Evolutionary conservation across 805 yeast species (phyloP).

Genomic region (Kluyveromyces aestuarii): DNA sequence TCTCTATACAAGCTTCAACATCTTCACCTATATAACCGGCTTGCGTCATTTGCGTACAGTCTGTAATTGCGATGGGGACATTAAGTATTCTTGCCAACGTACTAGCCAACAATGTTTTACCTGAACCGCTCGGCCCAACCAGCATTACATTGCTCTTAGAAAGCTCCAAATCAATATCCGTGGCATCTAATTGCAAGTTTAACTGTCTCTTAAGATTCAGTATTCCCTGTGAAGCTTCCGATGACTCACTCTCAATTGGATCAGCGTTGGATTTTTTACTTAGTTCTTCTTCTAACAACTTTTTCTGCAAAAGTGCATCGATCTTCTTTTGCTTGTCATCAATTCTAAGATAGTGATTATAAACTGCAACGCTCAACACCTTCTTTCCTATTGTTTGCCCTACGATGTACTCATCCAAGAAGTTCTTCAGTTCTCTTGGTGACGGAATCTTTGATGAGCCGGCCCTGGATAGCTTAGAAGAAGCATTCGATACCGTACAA

Average conservation of each 20-base stretch:
- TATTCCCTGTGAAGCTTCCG: constrained; percentile 27
- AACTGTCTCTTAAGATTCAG: constrained; percentile 24
- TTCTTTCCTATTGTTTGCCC: constrained; percentile 50
- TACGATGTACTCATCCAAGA: constrained; percentile 42
- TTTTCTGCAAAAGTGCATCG: constrained; percentile 21
- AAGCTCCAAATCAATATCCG: constrained; percentile 36
- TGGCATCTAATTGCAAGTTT: constrained; percentile 14
- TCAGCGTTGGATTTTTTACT: constrained; percentile 22
- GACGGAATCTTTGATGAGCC: constrained; percentile 31
- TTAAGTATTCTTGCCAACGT: constrained; percentile 43
- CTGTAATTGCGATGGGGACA: constrained; percentile 51
- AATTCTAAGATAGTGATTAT: constrained; percentile 45
- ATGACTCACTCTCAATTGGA: constrained; percentile 12
- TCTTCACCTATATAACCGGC: constrained; percentile 63
- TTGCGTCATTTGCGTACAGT: constrained; percentile 54
- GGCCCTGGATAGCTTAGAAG: background rate
- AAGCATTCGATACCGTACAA: background rate
- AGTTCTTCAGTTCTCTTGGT: constrained; percentile 37
- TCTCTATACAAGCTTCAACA: constrained; percentile 47
- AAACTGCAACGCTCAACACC: constrained; percentile 53
- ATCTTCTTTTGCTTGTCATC: constrained; percentile 32
- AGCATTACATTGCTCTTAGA: constrained; percentile 48
- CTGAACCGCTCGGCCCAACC: constrained; percentile 56
- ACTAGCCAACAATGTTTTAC: constrained; percentile 49
- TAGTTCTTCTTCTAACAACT: constrained; percentile 11